These are phyloP conservation scores for Chenopodium formosanum DNA, from an alignment of 148 eudicot genomes.

Conservation along the genomic window DNA sequence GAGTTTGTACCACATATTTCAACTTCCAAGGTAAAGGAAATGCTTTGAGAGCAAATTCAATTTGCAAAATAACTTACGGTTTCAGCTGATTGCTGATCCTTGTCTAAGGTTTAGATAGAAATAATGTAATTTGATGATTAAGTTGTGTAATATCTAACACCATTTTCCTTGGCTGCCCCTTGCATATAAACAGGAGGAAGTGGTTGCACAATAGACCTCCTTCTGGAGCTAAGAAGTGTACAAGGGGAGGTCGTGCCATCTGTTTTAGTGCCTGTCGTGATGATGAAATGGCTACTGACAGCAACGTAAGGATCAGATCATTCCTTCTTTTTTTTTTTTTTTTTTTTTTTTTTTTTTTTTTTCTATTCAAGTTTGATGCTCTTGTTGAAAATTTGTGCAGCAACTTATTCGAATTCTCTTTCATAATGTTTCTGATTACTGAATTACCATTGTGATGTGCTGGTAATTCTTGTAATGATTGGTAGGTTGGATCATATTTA, in stretches of 20 bases:
- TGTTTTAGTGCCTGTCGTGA: conserved; percentile 79
- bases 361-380: background rate
- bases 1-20: background rate
- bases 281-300: conserved; percentile 70
- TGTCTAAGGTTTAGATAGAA: background rate
- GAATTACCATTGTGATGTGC: background rate
- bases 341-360: background rate
- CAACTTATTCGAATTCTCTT: background rate
- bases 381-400: background rate
- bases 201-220: conserved; percentile 61
- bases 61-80: background rate
- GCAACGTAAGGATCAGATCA: conserved; percentile 42
- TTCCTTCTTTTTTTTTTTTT: background rate
- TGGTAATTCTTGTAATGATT: background rate
- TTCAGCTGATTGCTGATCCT: background rate
- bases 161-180: background rate
- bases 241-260: conserved; percentile 68
- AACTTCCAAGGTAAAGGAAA: background rate
- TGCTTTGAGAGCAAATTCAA: background rate
- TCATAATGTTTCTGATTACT: background rate
- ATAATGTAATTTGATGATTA: background rate
- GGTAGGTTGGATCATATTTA: background rate
- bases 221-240: conserved; percentile 54
- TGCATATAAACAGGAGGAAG: conserved; percentile 29
- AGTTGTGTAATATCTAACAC: background rate